Conservation (phyloP, 2,329 filamentous ascomycete species). For the Clonostachys sp. region DNA sequence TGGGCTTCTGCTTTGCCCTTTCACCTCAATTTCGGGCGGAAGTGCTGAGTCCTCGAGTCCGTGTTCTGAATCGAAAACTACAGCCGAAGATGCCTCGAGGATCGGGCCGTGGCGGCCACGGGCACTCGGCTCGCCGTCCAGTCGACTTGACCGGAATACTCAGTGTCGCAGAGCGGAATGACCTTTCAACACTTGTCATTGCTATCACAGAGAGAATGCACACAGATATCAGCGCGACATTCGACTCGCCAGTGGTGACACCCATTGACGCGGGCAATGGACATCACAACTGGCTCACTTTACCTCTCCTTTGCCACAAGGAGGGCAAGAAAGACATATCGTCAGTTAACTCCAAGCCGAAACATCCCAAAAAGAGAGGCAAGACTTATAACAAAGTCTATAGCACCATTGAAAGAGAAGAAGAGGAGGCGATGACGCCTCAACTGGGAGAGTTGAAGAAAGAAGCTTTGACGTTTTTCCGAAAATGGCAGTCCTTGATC, state of each 20-base stretch:
- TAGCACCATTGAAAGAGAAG: slow-evolving; percentile 21
- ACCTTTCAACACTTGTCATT: slow-evolving; percentile 45
- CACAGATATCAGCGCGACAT: slow-evolving; percentile 43
- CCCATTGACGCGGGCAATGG: slow-evolving; percentile 20
- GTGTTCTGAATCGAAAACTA: background rate
- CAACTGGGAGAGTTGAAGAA: slow-evolving; percentile 63
- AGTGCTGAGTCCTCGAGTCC: background rate
- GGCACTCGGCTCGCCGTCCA: slow-evolving; percentile 30
- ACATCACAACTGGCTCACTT: slow-evolving; percentile 25
- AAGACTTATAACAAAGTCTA: slow-evolving; percentile 16
- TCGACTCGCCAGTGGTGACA: slow-evolving; percentile 38
- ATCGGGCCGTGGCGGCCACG: slow-evolving; percentile 22
- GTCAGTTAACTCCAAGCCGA: background rate
- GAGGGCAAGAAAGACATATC: slow-evolving; percentile 8
- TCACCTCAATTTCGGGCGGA: background rate
- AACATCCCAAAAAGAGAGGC: slow-evolving; percentile 4
- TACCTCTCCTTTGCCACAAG: slow-evolving; percentile 21
- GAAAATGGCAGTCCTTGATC: slow-evolving; percentile 74
- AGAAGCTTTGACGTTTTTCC: slow-evolving; percentile 66
- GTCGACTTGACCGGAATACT: slow-evolving; percentile 47
- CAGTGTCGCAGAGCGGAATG: slow-evolving; percentile 40
- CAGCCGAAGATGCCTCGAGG: slow-evolving; percentile 31
- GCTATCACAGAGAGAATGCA: slow-evolving; percentile 52
- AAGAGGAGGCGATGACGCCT: slow-evolving; percentile 28
- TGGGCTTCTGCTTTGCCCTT: background rate